A percentile compares a stretch with the other conserved stretches of the same genome.
Evolutionary conservation across 2,329 filamentous ascomycete genomes (phyloP).

Genomic region (Trichoderma breve): DNA sequence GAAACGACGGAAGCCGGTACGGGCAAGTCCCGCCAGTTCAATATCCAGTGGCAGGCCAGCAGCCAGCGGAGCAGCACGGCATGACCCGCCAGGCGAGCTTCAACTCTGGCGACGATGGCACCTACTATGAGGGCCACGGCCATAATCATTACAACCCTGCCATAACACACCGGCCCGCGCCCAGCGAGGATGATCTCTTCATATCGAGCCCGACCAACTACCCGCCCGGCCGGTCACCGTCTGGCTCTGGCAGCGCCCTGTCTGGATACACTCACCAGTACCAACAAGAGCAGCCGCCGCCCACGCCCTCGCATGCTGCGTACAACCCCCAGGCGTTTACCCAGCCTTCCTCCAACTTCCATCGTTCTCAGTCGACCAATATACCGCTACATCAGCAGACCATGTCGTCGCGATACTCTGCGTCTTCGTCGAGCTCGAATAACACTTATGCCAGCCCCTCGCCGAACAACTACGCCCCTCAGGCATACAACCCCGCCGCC

Average conservation of each 20-base stretch:
- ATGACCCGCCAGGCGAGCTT: conserved; percentile 64
- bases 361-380: conserved; percentile 51
- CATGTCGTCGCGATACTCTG: conserved; percentile 36
- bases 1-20: conserved; percentile 61
- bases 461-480: conserved; percentile 49
- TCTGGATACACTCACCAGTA: conserved; percentile 54
- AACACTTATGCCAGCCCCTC: conserved; percentile 35
- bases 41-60: conserved; percentile 52
- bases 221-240: conserved; percentile 32
- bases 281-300: conserved; percentile 45
- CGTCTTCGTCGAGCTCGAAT: conserved; percentile 35
- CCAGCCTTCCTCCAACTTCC: conserved; percentile 31
- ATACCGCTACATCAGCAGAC: conserved; percentile 48
- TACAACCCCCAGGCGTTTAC: conserved; percentile 73
- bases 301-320: conserved; percentile 44
- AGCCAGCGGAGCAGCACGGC: conserved; percentile 31
- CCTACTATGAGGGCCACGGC: conserved; percentile 43
- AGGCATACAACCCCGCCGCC: conserved; percentile 59
- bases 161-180: conserved; percentile 23
- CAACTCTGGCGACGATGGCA: conserved; percentile 70
- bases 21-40: conserved; percentile 66
- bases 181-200: conserved; percentile 61
- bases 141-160: conserved; percentile 23
- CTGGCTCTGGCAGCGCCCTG: conserved; percentile 48
- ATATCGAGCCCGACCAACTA: conserved; percentile 47